Evolutionary conservation across 129 eudicot species (phyloP).

Genomic region (Tanacetum coccineum): DNA sequence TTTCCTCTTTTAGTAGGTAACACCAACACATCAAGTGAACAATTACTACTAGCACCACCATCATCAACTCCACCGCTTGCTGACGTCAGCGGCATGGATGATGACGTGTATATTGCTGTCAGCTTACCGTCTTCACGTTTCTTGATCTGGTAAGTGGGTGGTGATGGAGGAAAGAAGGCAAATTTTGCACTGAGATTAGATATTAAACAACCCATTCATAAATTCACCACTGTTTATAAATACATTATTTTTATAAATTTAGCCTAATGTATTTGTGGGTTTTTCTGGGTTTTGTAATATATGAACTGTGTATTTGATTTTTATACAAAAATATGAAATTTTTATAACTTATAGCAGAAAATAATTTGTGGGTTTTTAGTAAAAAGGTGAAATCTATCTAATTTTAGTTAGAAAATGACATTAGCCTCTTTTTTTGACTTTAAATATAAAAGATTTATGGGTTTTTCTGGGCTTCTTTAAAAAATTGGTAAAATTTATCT

Average conservation of each 20-base stretch:
- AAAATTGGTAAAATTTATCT: no score
- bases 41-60: constrained; percentile 40
- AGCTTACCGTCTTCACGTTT: constrained; percentile 64
- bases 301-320: constrained; percentile 7
- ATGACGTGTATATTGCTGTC: constrained; percentile 52
- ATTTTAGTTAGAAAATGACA: no score
- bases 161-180: constrained; percentile 83
- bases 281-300: not conserved
- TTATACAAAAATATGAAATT: not conserved
- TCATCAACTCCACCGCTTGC: constrained; percentile 37
- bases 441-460: no score
- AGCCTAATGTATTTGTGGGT: not conserved
- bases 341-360: not conserved
- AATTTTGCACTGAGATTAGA: constrained; percentile 76
- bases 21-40: constrained; percentile 61
- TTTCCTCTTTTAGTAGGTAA: constrained; percentile 73
- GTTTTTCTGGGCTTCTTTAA: no score
- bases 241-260: not conserved
- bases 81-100: constrained; percentile 44
- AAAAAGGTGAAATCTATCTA: no score
- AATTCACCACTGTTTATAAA: constrained; percentile 2
- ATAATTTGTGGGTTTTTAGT: not conserved
- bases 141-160: constrained; percentile 76
- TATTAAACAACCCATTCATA: constrained; percentile 64
- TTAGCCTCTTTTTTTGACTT: no score